Conservation (phyloP, 805 yeast species). For the Vanderwaltozyma yarrowii region DNA sequence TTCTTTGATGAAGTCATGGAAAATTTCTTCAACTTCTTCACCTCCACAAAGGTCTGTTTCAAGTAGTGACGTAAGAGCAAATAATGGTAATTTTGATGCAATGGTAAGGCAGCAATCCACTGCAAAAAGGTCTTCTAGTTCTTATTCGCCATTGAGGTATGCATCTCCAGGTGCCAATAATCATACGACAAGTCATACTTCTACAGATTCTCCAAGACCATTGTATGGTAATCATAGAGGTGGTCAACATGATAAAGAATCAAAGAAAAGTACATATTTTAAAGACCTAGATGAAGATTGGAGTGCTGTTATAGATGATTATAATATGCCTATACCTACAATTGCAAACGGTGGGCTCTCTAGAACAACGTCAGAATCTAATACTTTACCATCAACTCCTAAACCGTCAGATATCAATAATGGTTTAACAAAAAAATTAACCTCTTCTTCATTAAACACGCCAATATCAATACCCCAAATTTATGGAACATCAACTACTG, state of each 20-base stretch:
- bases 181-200: constrained; percentile 1
- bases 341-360: constrained; percentile 22
- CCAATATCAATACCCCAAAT: constrained; percentile 6
- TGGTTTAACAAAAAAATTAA: constrained; percentile 11
- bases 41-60: constrained; percentile 3
- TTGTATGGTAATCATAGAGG: constrained; percentile 9
- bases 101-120: constrained; percentile 20
- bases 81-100: constrained; percentile 21
- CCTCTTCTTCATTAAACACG: not conserved
- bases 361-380: not conserved
- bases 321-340: constrained; percentile 26
- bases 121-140: constrained; percentile 12
- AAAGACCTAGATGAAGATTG: constrained; percentile 83
- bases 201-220: constrained; percentile 13
- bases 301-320: constrained; percentile 65
- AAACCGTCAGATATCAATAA: constrained; percentile 11
- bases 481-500: constrained; percentile 13
- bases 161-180: constrained; percentile 15
- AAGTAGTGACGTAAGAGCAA: constrained; percentile 1
- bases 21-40: constrained; percentile 12
- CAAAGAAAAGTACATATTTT: constrained; percentile 30
- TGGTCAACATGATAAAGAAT: constrained; percentile 4
- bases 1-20: constrained; percentile 25
- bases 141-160: constrained; percentile 21
- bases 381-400: not conserved